Percentiles rank a stretch among this genome's conserved stretches.
phyloP scores from a whole-genome alignment of 2,329 filamentous ascomycete species.

The Monosporascus ibericus region DNA sequence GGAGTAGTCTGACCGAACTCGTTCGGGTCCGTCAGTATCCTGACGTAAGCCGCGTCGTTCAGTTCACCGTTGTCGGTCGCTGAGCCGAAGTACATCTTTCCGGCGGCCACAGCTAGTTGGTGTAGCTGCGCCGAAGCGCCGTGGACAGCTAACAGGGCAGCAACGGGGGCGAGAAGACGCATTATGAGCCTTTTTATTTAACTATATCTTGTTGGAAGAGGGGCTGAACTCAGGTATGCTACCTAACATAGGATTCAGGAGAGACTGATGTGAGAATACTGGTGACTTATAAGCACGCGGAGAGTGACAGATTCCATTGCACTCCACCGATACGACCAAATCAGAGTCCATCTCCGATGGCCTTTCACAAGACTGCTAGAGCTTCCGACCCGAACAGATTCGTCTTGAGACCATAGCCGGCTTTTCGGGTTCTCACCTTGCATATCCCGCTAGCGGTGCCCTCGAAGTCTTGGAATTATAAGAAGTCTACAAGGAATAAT shows the following conservation, averaged over 20 bases:
- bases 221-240: no score
- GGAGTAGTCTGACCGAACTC: constrained; percentile 63
- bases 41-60: constrained; percentile 47
- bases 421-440: no score
- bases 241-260: neutral
- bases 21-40: constrained; percentile 45
- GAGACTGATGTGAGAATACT: neutral
- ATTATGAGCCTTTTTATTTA: no score
- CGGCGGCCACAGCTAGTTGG: constrained; percentile 47
- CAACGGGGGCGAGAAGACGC: neutral
- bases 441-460: no score
- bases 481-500: neutral
- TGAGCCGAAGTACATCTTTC: constrained; percentile 57
- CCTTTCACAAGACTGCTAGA: no score
- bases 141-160: constrained; percentile 11
- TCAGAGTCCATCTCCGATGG: no score
- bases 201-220: no score
- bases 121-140: constrained; percentile 34
- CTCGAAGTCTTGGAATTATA: neutral
- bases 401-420: neutral
- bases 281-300: no score
- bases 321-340: no score
- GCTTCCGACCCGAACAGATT: no score
- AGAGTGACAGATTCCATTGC: no score
- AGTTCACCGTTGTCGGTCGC: constrained; percentile 55